These are phyloP conservation scores for Vigna angularis DNA, from an alignment of 306 rosid species.

Conservation along the genomic window DNA sequence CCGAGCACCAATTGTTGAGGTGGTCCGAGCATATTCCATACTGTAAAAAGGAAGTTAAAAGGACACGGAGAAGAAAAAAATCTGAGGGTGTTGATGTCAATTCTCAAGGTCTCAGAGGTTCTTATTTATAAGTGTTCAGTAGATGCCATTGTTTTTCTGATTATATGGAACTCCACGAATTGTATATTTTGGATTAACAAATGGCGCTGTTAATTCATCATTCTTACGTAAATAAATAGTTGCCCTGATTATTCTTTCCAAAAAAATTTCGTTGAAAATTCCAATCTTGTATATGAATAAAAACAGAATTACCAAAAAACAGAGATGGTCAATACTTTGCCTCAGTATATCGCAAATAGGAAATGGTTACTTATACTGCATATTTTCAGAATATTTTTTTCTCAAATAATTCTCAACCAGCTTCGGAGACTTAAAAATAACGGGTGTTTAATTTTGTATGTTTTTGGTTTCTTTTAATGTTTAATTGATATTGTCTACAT, in stretches of 20 bases:
- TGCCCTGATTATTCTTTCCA: conserved; percentile 50
- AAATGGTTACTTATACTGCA: background rate
- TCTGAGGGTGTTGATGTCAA: conserved; percentile 49
- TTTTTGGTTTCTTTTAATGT: background rate
- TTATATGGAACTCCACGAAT: conserved; percentile 58
- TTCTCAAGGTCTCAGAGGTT: conserved; percentile 57
- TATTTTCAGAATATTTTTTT: background rate
- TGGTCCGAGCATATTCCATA: conserved; percentile 98
- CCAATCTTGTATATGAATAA: conserved; percentile 8
- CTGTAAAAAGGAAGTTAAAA: conserved; percentile 71
- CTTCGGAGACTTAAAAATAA: background rate
- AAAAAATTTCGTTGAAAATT: conserved; percentile 2
- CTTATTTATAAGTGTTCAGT: conserved; percentile 58
- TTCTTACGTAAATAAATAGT: conserved; percentile 84
- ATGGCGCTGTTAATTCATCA: conserved; percentile 78
- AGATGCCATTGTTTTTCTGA: conserved; percentile 77
- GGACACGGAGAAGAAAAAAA: conserved; percentile 41
- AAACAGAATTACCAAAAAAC: background rate
- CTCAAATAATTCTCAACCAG: background rate
- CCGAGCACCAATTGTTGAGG: conserved; percentile 98
- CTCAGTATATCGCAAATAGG: conserved; percentile 14
- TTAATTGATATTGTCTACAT: background rate
- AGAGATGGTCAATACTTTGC: conserved; percentile 18
- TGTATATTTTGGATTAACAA: conserved; percentile 83
- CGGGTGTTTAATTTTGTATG: background rate